Base-by-base conservation (phyloP, 495 filamentous ascomycete species). In the Schizothecium vesticola region DNA sequence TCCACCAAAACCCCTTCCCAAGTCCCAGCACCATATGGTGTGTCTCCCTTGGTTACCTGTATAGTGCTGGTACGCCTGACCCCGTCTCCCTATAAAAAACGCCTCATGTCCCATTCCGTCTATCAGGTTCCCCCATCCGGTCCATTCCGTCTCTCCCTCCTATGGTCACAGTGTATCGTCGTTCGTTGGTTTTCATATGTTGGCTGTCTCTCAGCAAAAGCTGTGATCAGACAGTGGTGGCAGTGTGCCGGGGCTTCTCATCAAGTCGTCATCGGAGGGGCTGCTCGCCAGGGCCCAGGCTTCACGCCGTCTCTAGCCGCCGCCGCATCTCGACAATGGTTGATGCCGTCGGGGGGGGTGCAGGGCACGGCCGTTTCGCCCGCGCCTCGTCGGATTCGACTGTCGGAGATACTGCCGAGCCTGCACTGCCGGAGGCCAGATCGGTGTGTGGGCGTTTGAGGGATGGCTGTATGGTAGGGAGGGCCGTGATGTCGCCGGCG, bases 381-480 rank as follows among this genome's bases (percentile, higher is more conserved):
- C 70, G 51, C 1, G 70, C 63, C 61, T 72, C 57, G 13, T 72
- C 72, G 31, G 22, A n/a, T 6, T 61, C 55, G 31, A 12, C 31
- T 51, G 61, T 24, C n/a, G 69, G 43, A 19, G 67, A 59, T 7
- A 23, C 68, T 6, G 69, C 65, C 51, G 67, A 61, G 25, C 80
- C 79, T 68, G 85, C 81, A 65, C 81, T 83, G 22, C 79, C 76
- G 7, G 82, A 80, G 56, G 83, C 81, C 65, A 86, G 83, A 65
- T 86, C 82, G 12, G 79, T 76, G 58, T 80, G 76, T 28, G 78
- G 75, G 28, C 84, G 75, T 72, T 86, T 86, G 58, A 83, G 67
- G n/a, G 78, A 79, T 56, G 71, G 72, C 59, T 78, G 75, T 51
- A 76, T 67, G 2, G 77, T 70, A 23, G 74, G 75, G 65, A 81